A percentile compares a stretch with the other conserved stretches of the same genome.
Evolutionary conservation across 805 yeast genomes (phyloP).

Genomic region (Metschnikowia matae): DNA sequence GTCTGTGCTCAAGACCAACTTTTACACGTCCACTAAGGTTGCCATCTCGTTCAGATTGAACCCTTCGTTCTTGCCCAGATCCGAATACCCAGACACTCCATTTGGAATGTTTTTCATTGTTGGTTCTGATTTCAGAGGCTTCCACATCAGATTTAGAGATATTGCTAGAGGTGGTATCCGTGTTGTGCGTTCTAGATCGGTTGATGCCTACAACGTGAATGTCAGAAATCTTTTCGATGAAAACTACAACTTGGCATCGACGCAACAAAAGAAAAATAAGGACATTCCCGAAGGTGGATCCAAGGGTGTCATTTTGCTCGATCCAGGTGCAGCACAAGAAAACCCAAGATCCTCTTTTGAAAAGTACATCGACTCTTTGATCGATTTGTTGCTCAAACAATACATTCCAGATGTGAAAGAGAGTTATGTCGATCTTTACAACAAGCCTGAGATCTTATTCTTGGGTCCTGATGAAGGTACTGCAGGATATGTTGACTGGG

Average conservation of each 20-base stretch:
- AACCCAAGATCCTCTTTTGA: slow-evolving; percentile 81
- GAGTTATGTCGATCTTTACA: slow-evolving; percentile 77
- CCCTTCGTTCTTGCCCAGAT: slow-evolving; percentile 76
- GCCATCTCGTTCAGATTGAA: slow-evolving; percentile 90
- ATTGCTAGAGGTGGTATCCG: slow-evolving; percentile 98
- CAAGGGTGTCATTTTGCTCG: slow-evolving; percentile 90
- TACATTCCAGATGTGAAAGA: slow-evolving; percentile 74
- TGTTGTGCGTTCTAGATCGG: slow-evolving; percentile 81
- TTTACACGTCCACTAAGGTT: slow-evolving; percentile 88
- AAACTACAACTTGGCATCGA: slow-evolving; percentile 90
- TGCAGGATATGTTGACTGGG: slow-evolving; percentile 95
- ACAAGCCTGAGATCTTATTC: slow-evolving; percentile 83
- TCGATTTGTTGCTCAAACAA: slow-evolving; percentile 76
- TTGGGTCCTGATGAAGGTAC: slow-evolving; percentile 99
- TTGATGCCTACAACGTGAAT: slow-evolving; percentile 81
- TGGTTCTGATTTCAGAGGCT: slow-evolving; percentile 95
- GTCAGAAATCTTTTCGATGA: slow-evolving; percentile 90
- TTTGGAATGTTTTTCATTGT: slow-evolving; percentile 94
- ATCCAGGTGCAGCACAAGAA: slow-evolving; percentile 70
- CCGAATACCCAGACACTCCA: slow-evolving; percentile 90
- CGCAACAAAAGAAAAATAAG: slow-evolving; percentile 95
- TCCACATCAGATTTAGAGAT: slow-evolving; percentile 95
- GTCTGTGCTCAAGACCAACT: slow-evolving; percentile 87
- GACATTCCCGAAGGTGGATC: slow-evolving; percentile 99
- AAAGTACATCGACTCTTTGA: slow-evolving; percentile 87